Evolutionary conservation across 108 stramenopile genomes (phyloP).

Genomic region (Nannochloropsis oceanica): DNA sequence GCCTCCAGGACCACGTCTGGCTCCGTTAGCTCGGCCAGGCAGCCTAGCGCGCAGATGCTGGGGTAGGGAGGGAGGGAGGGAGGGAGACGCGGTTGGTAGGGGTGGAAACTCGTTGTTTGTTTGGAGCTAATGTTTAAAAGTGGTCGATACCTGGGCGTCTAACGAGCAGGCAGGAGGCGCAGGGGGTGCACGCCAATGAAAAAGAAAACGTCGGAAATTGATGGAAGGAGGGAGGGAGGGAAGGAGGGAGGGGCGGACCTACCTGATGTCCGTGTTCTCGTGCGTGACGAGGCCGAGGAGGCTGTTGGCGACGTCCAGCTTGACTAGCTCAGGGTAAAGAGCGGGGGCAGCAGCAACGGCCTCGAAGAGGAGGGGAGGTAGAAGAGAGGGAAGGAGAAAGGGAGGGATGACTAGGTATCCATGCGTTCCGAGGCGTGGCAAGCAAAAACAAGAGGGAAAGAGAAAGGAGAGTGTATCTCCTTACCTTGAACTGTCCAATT

Average conservation of each 20-base stretch:
- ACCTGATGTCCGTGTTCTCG: conserved; percentile 37
- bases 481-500: not conserved
- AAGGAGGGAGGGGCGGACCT: not conserved
- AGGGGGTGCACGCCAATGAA: too few species aligned
- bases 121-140: too few species aligned
- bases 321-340: conserved; percentile 28
- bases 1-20: not conserved
- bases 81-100: not conserved
- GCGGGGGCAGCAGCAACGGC: conserved; percentile 29
- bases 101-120: too few species aligned
- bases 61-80: not conserved
- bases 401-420: too few species aligned
- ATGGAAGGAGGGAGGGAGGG: not conserved
- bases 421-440: too few species aligned
- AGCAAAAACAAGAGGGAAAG: too few species aligned
- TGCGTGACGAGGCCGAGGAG: conserved; percentile 37
- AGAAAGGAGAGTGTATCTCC: not conserved
- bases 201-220: too few species aligned
- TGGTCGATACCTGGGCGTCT: too few species aligned
- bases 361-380: not conserved
- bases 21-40: not conserved
- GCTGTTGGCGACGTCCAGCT: conserved; percentile 24
- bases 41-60: not conserved
- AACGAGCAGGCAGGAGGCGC: too few species aligned
- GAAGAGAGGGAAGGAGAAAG: too few species aligned